phyloP scores from a whole-genome alignment of 208 protist species.

The Leishmania lainsoni region DNA sequence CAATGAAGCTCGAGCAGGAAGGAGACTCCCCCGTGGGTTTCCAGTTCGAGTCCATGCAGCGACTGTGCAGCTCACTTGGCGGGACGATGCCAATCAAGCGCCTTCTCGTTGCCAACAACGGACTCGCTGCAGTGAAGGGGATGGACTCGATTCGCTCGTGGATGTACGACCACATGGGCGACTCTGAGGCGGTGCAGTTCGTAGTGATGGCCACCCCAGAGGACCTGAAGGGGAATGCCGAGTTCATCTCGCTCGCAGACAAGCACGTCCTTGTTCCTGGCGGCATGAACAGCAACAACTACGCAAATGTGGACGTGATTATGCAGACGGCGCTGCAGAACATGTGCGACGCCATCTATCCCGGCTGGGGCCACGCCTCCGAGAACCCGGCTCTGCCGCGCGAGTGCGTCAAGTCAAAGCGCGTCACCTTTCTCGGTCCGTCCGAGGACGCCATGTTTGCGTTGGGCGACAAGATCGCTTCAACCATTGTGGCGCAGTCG shows the following conservation, averaged over 20 bases:
- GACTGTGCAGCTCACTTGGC: slow-evolving; percentile 57
- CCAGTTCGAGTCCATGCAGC: slow-evolving; percentile 37
- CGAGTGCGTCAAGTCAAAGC: slow-evolving; percentile 63
- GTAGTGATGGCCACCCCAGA: slow-evolving; percentile 98
- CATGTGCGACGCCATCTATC: slow-evolving; percentile 96
- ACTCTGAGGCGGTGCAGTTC: slow-evolving; percentile 95
- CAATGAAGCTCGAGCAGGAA: neutral
- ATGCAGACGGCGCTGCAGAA: slow-evolving; percentile 95
- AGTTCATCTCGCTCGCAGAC: slow-evolving; percentile 98
- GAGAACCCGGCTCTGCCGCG: slow-evolving; percentile 97
- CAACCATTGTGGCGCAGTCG: slow-evolving; percentile 97
- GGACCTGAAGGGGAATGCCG: slow-evolving; percentile 97
- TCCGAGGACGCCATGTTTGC: slow-evolving; percentile 89
- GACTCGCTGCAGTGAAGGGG: slow-evolving; percentile 98
- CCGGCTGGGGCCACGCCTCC: slow-evolving; percentile 98
- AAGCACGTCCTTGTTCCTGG: slow-evolving; percentile 94
- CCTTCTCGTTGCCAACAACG: slow-evolving; percentile 98
- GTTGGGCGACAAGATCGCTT: slow-evolving; percentile 98
- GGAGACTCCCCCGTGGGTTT: slow-evolving; percentile 14
- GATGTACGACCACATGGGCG: slow-evolving; percentile 95
- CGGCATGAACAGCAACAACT: slow-evolving; percentile 98
- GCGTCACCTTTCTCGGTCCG: slow-evolving; percentile 81
- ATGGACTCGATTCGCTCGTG: slow-evolving; percentile 97
- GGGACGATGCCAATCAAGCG: slow-evolving; percentile 75
- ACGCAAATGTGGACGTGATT: slow-evolving; percentile 98